These are phyloP conservation scores for Chaetomium fimeti DNA, from an alignment of 495 filamentous ascomycete genomes.

Conservation along the genomic window DNA sequence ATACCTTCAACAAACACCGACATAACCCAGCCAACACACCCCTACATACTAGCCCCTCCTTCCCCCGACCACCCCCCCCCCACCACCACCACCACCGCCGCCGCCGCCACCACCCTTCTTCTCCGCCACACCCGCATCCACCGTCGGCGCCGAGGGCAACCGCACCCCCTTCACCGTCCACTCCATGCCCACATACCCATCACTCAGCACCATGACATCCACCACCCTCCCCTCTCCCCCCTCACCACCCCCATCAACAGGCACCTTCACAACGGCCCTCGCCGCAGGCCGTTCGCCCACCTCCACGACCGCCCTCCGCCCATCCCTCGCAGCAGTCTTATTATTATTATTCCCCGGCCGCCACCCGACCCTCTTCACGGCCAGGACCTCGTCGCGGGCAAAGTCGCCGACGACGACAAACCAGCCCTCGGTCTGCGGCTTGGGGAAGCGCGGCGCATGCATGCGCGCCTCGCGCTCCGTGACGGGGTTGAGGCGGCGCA, in stretches of 20 bases:
- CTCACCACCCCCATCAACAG: constrained; percentile 44
- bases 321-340: constrained; percentile 17
- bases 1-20: neutral
- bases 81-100: no score
- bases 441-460: constrained; percentile 86
- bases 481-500: constrained; percentile 66
- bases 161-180: constrained; percentile 48
- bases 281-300: constrained; percentile 44
- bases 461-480: constrained; percentile 64
- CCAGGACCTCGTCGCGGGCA: constrained; percentile 70
- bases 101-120: constrained; percentile 27
- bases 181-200: constrained; percentile 81
- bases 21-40: no score
- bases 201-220: constrained; percentile 73
- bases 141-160: constrained; percentile 25
- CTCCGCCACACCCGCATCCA: constrained; percentile 21
- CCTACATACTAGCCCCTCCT: constrained; percentile 7
- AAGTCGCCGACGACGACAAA: constrained; percentile 74
- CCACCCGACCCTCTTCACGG: constrained; percentile 84
- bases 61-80: constrained; percentile 6
- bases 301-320: constrained; percentile 24
- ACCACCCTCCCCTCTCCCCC: constrained; percentile 48
- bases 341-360: constrained; percentile 28
- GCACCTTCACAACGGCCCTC: constrained; percentile 60
- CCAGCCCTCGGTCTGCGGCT: constrained; percentile 92